Evolutionary conservation across 495 filamentous ascomycete genomes (phyloP), one percentile per base, ranked within the genome.

Genomic region (Corynascus novoguineensis): DNA sequence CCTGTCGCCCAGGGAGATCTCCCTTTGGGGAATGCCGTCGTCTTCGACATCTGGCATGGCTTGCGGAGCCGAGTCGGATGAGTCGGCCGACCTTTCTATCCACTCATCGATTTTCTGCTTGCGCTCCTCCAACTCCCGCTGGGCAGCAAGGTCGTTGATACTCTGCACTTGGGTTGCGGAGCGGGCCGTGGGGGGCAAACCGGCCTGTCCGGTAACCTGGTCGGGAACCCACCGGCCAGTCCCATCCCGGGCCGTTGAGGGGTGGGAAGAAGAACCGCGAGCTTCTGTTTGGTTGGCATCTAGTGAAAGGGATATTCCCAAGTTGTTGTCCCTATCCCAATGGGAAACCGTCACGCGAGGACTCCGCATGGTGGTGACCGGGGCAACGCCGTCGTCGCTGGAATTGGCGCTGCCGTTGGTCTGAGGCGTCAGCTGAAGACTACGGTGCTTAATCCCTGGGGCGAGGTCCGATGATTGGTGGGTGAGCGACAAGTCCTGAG

Each of bases 321-420:
- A 67, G 21, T 70, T 59, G 21, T 70, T 59, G 41, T 71, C 73
- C 38, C 64, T 60, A 8, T 68, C 71, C 76, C 77, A 82, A 47
- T 76, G 65, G 12, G 78, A 79, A 38, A 80, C 72, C 3, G 73
- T 77, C 10, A 80, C 70, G 14, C 71, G 73, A 3, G 77, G 78
- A 55, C 78, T 81, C 29, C 73, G 72, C 68, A 74, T 75, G 22
- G 64, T 55, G 9, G 65, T 59, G 46, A 64, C 63, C 5, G 71
- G 72, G 5, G 64, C 71, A 29, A 73, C 55, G 25, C 69, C 74
- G 59, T 77, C 74, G 53, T 77, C 77, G 59, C 76, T 79, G 14
- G 77, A 76, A 28, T 70, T 69, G 34, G 72, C 74, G 42, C 68
- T 79, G 34, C 68, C 73, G 60, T 72, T 77, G 15, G 72, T 75